phyloP scores from a whole-genome alignment of 352 stramenopile species.

The Pythium sukuiense region DNA sequence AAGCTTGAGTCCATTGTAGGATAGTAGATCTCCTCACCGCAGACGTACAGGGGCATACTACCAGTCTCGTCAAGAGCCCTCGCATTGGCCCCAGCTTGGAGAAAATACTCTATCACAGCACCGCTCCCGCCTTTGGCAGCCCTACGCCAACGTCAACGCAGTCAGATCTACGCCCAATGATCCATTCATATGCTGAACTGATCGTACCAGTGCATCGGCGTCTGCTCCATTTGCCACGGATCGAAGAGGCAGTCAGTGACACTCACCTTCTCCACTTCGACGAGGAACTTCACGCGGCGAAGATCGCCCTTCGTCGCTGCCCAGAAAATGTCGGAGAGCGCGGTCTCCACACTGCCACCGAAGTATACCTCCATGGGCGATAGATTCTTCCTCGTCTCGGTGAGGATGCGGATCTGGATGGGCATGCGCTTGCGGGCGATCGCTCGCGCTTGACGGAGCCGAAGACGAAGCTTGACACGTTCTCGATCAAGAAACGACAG shows the following conservation, averaged over 20 bases:
- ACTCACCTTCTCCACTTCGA: constrained; percentile 55
- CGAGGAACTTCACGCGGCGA: constrained; percentile 49
- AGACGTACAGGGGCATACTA: constrained; percentile 59
- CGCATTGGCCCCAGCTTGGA: constrained; percentile 48
- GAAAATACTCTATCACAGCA: constrained; percentile 54
- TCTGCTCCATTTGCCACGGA: constrained; percentile 78
- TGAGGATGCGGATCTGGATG: constrained; percentile 68
- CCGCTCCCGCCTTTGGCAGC: constrained; percentile 60
- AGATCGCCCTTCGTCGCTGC: constrained; percentile 63
- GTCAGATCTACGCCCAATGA: not conserved
- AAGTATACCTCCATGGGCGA: constrained; percentile 73
- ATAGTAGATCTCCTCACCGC: too few relatives aligned
- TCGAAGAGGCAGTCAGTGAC: constrained; percentile 48
- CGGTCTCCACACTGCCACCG: constrained; percentile 45
- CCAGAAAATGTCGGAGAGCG: constrained; percentile 74
- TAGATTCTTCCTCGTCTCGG: constrained; percentile 42
- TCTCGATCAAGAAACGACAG: constrained; percentile 52
- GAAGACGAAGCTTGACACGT: constrained; percentile 56
- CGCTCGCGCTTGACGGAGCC: constrained; percentile 47
- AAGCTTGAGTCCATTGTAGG: not conserved
- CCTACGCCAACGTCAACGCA: constrained; percentile 27
- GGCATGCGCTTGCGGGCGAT: constrained; percentile 63
- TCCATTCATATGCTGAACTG: not conserved
- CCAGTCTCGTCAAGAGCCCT: constrained; percentile 63
- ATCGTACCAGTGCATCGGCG: constrained; percentile 62